Conservation (phyloP, 1,139 yeast genomes). For the Suhomyces panamericanus region DNA sequence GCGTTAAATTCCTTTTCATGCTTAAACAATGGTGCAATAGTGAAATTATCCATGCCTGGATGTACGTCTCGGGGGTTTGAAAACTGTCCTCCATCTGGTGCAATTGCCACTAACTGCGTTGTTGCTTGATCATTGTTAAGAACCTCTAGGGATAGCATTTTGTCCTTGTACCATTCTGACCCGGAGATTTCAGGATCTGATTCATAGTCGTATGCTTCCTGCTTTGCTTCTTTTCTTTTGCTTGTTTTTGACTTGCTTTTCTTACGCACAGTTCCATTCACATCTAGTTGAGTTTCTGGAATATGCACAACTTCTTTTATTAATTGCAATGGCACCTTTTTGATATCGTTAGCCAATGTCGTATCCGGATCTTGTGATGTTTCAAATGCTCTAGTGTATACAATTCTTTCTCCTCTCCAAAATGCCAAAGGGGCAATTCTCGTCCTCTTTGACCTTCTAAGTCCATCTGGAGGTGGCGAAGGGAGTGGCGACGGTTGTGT, state of each 20-base stretch:
- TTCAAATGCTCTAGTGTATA: constrained; percentile 55
- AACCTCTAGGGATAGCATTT: constrained; percentile 50
- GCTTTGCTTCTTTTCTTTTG: constrained; percentile 12
- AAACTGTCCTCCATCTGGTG: constrained; percentile 58
- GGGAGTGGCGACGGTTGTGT: constrained; percentile 35
- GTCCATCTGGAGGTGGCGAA: constrained; percentile 49
- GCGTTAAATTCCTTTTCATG: constrained; percentile 68
- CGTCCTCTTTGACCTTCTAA: constrained; percentile 58
- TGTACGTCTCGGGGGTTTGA: constrained; percentile 35
- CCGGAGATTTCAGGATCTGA: constrained; percentile 48
- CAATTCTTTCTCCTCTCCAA: constrained; percentile 81
- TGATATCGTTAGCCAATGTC: constrained; percentile 36
- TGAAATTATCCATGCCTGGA: constrained; percentile 53
- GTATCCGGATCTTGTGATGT: constrained; percentile 39
- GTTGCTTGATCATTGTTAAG: constrained; percentile 49
- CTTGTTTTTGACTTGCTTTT: constrained; percentile 18
- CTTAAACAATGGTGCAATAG: constrained; percentile 67
- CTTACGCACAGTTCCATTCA: constrained; percentile 10
- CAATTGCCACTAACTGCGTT: constrained; percentile 63
- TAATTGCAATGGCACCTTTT: constrained; percentile 53
- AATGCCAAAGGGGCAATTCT: constrained; percentile 74
- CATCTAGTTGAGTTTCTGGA: constrained; percentile 26
- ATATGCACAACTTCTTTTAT: constrained; percentile 59
- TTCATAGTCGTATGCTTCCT: constrained; percentile 32
- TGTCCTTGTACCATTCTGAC: constrained; percentile 57